Evolutionary conservation across 805 yeast genomes (phyloP).

Genomic region (Suhomyces sp.): DNA sequence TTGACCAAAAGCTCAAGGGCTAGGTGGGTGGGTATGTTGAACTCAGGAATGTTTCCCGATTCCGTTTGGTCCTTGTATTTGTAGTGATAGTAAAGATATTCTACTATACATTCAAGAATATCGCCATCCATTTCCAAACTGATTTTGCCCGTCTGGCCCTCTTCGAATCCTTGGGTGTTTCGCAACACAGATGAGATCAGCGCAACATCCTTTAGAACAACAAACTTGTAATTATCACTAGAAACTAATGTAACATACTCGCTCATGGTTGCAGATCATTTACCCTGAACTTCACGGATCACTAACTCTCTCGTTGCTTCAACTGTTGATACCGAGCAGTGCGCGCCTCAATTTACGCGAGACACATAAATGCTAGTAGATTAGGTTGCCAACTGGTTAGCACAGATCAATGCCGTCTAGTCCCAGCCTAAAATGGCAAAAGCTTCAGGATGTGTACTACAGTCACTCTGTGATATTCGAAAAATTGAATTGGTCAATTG

Average conservation of each 20-base stretch:
- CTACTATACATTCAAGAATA: constrained; percentile 75
- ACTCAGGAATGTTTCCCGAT: constrained; percentile 68
- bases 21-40: constrained; percentile 89
- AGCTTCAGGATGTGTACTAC: constrained; percentile 68
- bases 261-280: constrained; percentile 1
- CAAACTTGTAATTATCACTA: constrained; percentile 63
- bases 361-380: background rate
- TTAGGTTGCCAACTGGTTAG: background rate
- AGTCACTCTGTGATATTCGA: constrained; percentile 57
- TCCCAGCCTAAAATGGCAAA: constrained; percentile 70
- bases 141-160: constrained; percentile 60
- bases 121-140: constrained; percentile 65
- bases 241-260: constrained; percentile 65
- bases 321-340: background rate
- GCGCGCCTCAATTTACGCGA: constrained; percentile 1
- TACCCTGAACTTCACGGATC: background rate
- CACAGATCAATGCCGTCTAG: constrained; percentile 18
- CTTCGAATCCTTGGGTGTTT: constrained; percentile 51
- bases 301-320: background rate
- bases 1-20: constrained; percentile 89
- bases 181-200: constrained; percentile 57
- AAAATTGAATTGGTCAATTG: constrained; percentile 47
- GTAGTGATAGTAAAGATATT: constrained; percentile 73
- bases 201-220: constrained; percentile 72
- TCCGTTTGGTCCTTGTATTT: constrained; percentile 58